Evolutionary conservation across 2,329 filamentous ascomycete species (phyloP).

Genomic region (Cryphonectria naterciae): DNA sequence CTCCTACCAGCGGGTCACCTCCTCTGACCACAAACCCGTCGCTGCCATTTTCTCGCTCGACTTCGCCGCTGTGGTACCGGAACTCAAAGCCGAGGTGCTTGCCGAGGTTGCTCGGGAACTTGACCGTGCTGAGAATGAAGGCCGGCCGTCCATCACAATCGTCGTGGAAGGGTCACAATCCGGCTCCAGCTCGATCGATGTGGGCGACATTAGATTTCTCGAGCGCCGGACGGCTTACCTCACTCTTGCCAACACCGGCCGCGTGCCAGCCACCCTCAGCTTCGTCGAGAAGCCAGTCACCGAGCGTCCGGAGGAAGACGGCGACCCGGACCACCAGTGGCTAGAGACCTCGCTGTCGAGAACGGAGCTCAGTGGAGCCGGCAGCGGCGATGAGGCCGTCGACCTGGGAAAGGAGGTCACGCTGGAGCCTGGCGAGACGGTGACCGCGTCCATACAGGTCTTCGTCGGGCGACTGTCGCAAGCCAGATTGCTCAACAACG

Average conservation of each 20-base stretch:
- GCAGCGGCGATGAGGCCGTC: slow-evolving; percentile 35
- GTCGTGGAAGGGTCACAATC: slow-evolving; percentile 68
- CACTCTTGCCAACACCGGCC: slow-evolving; percentile 90
- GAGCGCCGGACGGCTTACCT: slow-evolving; percentile 68
- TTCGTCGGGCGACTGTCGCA: slow-evolving; percentile 66
- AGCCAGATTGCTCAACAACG: slow-evolving; percentile 73
- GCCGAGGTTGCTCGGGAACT: slow-evolving; percentile 86
- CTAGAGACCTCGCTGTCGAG: slow-evolving; percentile 68
- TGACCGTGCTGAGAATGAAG: slow-evolving; percentile 90
- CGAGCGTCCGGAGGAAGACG: slow-evolving; percentile 43
- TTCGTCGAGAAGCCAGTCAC: slow-evolving; percentile 75
- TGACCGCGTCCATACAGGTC: slow-evolving; percentile 69
- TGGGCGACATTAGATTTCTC: slow-evolving; percentile 74
- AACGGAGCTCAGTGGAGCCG: slow-evolving; percentile 43
- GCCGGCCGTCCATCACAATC: slow-evolving; percentile 78
- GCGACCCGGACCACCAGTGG: slow-evolving; percentile 57
- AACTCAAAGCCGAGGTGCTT: slow-evolving; percentile 81
- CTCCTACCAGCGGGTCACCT: slow-evolving; percentile 86
- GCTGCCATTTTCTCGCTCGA: slow-evolving; percentile 80
- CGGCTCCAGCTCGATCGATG: slow-evolving; percentile 65
- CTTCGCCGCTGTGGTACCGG: slow-evolving; percentile 84
- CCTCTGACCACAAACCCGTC: slow-evolving; percentile 94
- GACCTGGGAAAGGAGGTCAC: slow-evolving; percentile 58
- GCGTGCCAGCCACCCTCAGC: slow-evolving; percentile 76
- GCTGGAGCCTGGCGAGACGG: slow-evolving; percentile 83